Evolutionary conservation across 495 filamentous ascomycete species (phyloP).

Genomic region (Aspergillus steynii): DNA sequence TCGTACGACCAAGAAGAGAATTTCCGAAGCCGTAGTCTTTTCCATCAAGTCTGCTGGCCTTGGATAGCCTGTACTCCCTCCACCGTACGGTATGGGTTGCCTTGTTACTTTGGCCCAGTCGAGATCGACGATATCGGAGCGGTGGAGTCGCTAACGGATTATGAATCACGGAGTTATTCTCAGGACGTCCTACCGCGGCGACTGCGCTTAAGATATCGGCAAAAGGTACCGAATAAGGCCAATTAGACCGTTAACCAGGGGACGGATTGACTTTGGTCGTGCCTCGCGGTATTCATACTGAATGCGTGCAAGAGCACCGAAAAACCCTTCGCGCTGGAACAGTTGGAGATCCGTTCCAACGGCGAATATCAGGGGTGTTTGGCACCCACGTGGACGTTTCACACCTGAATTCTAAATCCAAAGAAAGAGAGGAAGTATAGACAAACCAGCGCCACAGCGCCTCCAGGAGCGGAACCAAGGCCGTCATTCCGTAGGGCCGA

Average conservation of each 20-base stretch:
- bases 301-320: neutral
- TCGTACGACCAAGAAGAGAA: neutral
- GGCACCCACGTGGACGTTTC: neutral
- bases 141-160: neutral
- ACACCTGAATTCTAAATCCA: neutral
- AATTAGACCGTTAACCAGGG: neutral
- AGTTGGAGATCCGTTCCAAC: neutral
- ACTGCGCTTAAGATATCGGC: neutral
- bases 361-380: neutral
- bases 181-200: too few relatives aligned
- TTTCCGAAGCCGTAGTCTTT: neutral
- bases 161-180: neutral
- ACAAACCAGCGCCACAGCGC: neutral
- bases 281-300: neutral
- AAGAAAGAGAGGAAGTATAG: neutral
- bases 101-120: neutral
- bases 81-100: neutral
- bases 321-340: neutral
- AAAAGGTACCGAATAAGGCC: neutral
- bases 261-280: neutral
- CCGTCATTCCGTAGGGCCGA: neutral
- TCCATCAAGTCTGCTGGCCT: neutral
- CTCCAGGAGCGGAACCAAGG: neutral
- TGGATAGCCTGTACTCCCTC: neutral
- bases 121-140: neutral